Evolutionary conservation across 2,329 filamentous ascomycete genomes (phyloP).

Genomic region (Paraphoma sp.): DNA sequence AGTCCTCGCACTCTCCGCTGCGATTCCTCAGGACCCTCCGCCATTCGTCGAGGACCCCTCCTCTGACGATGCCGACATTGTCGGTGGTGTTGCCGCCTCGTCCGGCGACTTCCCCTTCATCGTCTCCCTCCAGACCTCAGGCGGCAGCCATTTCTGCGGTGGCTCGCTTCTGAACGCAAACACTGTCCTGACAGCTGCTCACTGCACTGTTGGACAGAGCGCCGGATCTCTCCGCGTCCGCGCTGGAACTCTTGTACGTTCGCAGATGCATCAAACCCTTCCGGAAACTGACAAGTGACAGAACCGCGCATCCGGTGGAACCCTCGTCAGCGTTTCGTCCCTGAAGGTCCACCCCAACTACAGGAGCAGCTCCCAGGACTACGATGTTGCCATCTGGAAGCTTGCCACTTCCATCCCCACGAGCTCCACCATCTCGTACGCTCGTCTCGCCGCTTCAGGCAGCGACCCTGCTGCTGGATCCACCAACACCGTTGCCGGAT

Average conservation of each 20-base stretch:
- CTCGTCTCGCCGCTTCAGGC: slow-evolving; percentile 23
- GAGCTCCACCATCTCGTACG: slow-evolving; percentile 33
- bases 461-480: slow-evolving; percentile 31
- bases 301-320: slow-evolving; percentile 29
- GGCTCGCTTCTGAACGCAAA: slow-evolving; percentile 33
- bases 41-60: neutral
- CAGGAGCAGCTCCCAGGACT: slow-evolving; percentile 16
- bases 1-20: slow-evolving; percentile 24
- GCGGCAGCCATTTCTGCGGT: slow-evolving; percentile 36
- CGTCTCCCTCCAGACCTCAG: slow-evolving; percentile 23
- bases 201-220: slow-evolving; percentile 28
- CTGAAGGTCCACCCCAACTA: slow-evolving; percentile 30
- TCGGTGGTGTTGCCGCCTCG: slow-evolving; percentile 30
- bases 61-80: slow-evolving; percentile 16
- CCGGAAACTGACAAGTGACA: slow-evolving; percentile 1
- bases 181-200: slow-evolving; percentile 38
- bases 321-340: slow-evolving; percentile 21
- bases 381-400: slow-evolving; percentile 36
- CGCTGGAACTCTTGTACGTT: slow-evolving; percentile 28
- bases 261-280: neutral
- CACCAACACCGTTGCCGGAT: slow-evolving; percentile 31
- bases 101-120: slow-evolving; percentile 40
- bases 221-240: slow-evolving; percentile 25
- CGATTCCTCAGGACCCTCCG: slow-evolving; percentile 27
- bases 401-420: slow-evolving; percentile 29